A percentile compares a stretch with the other conserved stretches of the same genome.
Conservation (phyloP, 2,329 filamentous ascomycete species). For the Monosporascus sp. region DNA sequence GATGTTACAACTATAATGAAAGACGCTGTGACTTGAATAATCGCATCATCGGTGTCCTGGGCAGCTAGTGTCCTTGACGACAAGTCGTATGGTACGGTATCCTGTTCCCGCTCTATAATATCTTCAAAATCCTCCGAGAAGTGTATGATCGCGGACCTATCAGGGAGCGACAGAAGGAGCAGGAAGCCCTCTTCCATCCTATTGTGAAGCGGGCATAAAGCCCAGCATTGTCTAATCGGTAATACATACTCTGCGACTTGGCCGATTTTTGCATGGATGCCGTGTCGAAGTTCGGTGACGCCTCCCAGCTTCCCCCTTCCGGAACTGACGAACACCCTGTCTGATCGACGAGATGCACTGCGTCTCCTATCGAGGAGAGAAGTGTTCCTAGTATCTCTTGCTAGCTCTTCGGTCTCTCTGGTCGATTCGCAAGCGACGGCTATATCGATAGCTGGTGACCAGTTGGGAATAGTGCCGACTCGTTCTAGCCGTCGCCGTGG, state of each 20-base stretch:
- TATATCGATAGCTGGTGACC: conserved; percentile 56
- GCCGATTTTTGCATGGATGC: conserved; percentile 64
- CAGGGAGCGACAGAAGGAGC: conserved; percentile 45
- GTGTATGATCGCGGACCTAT: conserved; percentile 42
- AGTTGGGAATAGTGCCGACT: conserved; percentile 60
- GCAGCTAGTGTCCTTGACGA: conserved; percentile 46
- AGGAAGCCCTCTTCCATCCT: conserved; percentile 27
- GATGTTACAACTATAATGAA: conserved; percentile 36
- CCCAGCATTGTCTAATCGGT: conserved; percentile 49
- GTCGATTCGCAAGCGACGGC: conserved; percentile 37
- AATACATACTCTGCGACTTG: conserved; percentile 48
- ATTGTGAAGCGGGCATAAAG: conserved; percentile 32
- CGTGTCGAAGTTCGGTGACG: conserved; percentile 65
- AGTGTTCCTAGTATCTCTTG: conserved; percentile 43
- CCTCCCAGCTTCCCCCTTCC: conserved; percentile 58
- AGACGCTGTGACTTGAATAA: conserved; percentile 52
- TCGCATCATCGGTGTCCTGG: conserved; percentile 29
- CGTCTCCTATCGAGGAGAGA: conserved; percentile 20
- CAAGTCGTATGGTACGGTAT: conserved; percentile 45
- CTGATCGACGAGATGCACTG: conserved; percentile 31
- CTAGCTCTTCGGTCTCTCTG: conserved; percentile 28
- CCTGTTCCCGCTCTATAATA: conserved; percentile 37
- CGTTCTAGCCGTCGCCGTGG: conserved; percentile 49
- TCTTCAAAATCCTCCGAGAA: conserved; percentile 44
- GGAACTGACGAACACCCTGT: conserved; percentile 62